Conservation (phyloP, 306 rosid species). For the Cucurbita moschata region DNA sequence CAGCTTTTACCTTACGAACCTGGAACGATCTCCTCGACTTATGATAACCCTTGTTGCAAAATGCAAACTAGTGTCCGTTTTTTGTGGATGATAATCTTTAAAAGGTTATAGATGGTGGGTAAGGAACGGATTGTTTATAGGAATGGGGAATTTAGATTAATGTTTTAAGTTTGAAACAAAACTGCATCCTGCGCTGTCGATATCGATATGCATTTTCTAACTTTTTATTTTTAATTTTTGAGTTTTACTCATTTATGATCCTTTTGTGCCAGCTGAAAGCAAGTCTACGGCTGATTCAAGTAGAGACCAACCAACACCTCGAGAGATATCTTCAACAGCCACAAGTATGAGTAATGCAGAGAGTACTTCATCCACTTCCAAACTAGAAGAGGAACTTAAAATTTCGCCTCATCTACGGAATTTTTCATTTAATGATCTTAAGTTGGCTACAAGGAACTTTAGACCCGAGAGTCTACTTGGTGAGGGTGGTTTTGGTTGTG, state of each 20-base stretch:
- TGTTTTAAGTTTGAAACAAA: not conserved
- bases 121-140: not conserved
- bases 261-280: slow-evolving; percentile 34
- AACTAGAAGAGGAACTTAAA: slow-evolving; percentile 87
- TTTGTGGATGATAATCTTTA: not conserved
- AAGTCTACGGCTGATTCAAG: slow-evolving; percentile 63
- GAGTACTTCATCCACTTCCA: slow-evolving; percentile 80
- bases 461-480: slow-evolving; percentile 99
- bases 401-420: slow-evolving; percentile 81
- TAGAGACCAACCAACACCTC: slow-evolving; percentile 62
- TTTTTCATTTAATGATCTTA: slow-evolving; percentile 76
- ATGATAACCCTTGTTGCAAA: not conserved
- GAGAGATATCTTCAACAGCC: slow-evolving; percentile 56
- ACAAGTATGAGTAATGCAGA: slow-evolving; percentile 84
- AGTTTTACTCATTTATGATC: not conserved
- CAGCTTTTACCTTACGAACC: not conserved
- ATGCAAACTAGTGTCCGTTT: not conserved
- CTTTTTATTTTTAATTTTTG: not conserved
- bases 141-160: not conserved
- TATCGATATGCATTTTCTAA: not conserved
- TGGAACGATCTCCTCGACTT: not conserved
- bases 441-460: slow-evolving; percentile 86
- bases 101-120: not conserved
- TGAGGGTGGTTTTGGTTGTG: slow-evolving; percentile 99
- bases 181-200: not conserved